Percentiles rank a stretch among this genome's conserved stretches.
These are phyloP conservation scores for Begonia peltatifolia DNA, from an alignment of 306 rosid genomes.

Conservation along the genomic window DNA sequence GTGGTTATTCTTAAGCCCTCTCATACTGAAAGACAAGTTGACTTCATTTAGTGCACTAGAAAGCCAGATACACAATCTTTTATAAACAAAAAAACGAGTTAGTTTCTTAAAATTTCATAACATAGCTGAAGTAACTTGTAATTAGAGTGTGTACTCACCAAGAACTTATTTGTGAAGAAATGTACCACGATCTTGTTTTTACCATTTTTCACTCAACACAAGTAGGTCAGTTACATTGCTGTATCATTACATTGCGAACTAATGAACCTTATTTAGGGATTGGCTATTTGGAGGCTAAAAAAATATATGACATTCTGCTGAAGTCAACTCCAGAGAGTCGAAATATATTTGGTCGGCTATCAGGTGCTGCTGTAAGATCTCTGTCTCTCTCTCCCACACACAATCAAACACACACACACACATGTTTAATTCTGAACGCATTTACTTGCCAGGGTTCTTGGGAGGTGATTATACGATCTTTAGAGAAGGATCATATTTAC, in stretches of 20 bases:
- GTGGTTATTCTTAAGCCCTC: too few species aligned
- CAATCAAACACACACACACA: background rate
- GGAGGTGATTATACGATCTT: conserved; percentile 61
- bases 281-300: conserved; percentile 72
- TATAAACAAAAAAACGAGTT: too few species aligned
- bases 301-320: conserved; percentile 49
- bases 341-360: conserved; percentile 76
- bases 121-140: too few species aligned
- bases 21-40: too few species aligned
- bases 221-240: too few species aligned
- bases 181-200: too few species aligned
- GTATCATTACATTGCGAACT: background rate
- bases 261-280: conserved; percentile 37
- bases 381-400: conserved; percentile 2
- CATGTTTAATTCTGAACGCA: background rate
- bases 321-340: conserved; percentile 74
- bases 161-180: too few species aligned
- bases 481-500: conserved; percentile 77
- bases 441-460: conserved; percentile 56
- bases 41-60: too few species aligned
- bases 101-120: too few species aligned
- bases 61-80: too few species aligned
- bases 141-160: too few species aligned
- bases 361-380: conserved; percentile 72
- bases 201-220: too few species aligned